Conservation (phyloP, 2,329 filamentous ascomycete species). For the Pseudogymnoascus sp. region DNA sequence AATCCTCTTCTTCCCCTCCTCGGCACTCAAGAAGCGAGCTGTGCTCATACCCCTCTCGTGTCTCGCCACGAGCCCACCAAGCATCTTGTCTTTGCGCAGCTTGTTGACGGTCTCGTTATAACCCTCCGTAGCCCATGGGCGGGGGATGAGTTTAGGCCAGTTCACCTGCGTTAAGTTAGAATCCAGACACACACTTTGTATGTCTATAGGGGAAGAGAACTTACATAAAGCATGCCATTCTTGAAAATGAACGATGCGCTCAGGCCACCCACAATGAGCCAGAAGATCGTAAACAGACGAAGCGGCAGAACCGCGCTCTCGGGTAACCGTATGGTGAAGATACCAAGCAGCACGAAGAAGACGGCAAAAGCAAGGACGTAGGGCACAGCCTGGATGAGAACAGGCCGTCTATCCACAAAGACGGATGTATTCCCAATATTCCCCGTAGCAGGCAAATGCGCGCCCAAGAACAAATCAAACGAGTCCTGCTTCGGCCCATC, state of each 20-base stretch:
- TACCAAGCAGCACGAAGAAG: constrained; percentile 70
- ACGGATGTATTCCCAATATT: constrained; percentile 63
- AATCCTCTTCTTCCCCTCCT: constrained; percentile 98
- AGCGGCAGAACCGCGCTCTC: constrained; percentile 72
- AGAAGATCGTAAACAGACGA: constrained; percentile 73
- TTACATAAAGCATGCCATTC: constrained; percentile 90
- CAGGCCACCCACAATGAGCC: constrained; percentile 61
- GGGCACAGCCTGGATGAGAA: constrained; percentile 87
- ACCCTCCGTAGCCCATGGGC: constrained; percentile 76
- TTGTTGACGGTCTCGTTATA: constrained; percentile 80
- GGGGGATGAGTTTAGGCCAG: constrained; percentile 93
- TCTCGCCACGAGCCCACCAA: constrained; percentile 63
- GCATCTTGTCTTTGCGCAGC: constrained; percentile 71
- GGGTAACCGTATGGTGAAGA: constrained; percentile 62
- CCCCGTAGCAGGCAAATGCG: constrained; percentile 66
- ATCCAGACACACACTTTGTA: not conserved
- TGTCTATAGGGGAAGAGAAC: constrained; percentile 31
- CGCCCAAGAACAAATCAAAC: constrained; percentile 87
- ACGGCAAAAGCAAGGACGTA: constrained; percentile 78
- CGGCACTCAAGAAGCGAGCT: constrained; percentile 71
- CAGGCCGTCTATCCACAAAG: constrained; percentile 75
- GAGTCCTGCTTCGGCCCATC: constrained; percentile 93
- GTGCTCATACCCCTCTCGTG: constrained; percentile 82
- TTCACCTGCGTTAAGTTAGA: constrained; percentile 58
- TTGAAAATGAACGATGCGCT: constrained; percentile 66